A percentile compares a stretch with the other conserved stretches of the same genome.
phyloP scores from a whole-genome alignment of 306 rosid species.

The Corylus americana region DNA sequence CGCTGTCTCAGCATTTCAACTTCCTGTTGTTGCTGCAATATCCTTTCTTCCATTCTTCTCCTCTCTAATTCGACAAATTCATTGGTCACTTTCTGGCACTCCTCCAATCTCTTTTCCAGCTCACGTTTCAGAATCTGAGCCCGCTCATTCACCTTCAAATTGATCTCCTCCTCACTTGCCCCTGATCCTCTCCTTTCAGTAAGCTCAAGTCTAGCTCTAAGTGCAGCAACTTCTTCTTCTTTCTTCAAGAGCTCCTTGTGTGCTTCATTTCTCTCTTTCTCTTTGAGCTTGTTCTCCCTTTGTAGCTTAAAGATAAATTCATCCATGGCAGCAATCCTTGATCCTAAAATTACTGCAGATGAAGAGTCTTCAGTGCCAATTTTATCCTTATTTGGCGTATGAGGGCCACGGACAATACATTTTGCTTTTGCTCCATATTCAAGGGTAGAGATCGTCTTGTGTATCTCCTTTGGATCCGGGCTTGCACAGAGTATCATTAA shows the following conservation, averaged over 20 bases:
- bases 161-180: constrained; percentile 77
- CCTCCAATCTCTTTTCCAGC: constrained; percentile 85
- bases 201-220: constrained; percentile 63
- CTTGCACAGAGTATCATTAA: constrained; percentile 95
- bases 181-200: constrained; percentile 48
- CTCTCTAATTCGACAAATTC: constrained; percentile 86
- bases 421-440: constrained; percentile 99
- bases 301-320: constrained; percentile 89
- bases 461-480: constrained; percentile 94
- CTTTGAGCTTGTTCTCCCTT: constrained; percentile 79
- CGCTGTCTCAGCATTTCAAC: constrained; percentile 82
- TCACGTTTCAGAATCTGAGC: constrained; percentile 63
- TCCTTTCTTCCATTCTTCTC: constrained; percentile 91
- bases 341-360: constrained; percentile 83
- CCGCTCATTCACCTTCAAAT: constrained; percentile 68
- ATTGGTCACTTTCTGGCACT: constrained; percentile 86
- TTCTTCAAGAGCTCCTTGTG: constrained; percentile 76
- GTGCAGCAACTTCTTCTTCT: constrained; percentile 73
- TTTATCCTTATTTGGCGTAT: constrained; percentile 72
- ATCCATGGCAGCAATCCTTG: constrained; percentile 92
- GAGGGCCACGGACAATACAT: constrained; percentile 93
- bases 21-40: constrained; percentile 85
- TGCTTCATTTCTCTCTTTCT: constrained; percentile 81
- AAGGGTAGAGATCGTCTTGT: constrained; percentile 93
- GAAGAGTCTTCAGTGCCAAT: constrained; percentile 62